Evolutionary conservation across 495 filamentous ascomycete species (phyloP).

Genomic region (Daldinia vernicosa): DNA sequence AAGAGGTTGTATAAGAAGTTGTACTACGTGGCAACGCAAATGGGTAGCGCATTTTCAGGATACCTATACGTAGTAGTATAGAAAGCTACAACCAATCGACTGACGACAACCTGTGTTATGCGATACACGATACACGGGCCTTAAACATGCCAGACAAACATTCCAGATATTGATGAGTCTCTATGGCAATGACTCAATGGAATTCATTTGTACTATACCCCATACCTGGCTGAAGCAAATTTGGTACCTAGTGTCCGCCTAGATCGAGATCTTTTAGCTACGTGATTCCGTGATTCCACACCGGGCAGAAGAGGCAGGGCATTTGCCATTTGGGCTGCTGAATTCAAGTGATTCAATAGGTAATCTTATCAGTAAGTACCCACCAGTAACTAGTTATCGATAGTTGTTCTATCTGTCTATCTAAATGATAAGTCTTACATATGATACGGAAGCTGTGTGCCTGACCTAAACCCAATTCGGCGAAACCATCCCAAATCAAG

Average conservation of each 20-base stretch:
- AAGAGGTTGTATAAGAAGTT: slow-evolving; percentile 10
- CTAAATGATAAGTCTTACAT: not conserved
- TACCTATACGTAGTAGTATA: too few species aligned
- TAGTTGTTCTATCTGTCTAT: not conserved
- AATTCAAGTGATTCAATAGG: not conserved
- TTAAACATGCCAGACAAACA: not conserved
- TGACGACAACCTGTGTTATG: not conserved
- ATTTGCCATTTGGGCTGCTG: too few species aligned
- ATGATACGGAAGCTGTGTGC: not conserved
- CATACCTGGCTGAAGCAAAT: not conserved
- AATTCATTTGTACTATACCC: not conserved
- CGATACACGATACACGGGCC: not conserved
- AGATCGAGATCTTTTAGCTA: not conserved
- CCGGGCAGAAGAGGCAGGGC: too few species aligned
- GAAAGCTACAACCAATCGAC: slow-evolving; percentile 21
- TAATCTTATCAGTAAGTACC: not conserved
- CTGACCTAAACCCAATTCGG: slow-evolving; percentile 10
- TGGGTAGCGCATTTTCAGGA: slow-evolving; percentile 25
- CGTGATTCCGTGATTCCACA: not conserved
- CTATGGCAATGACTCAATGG: not conserved
- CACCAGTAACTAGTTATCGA: not conserved
- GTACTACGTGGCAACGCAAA: slow-evolving; percentile 38
- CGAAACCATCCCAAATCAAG: not conserved
- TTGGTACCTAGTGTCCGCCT: not conserved
- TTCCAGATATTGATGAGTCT: not conserved